These are phyloP conservation scores for Pseudonectria foliicola DNA, from an alignment of 2,329 filamentous ascomycete genomes.

Conservation along the genomic window DNA sequence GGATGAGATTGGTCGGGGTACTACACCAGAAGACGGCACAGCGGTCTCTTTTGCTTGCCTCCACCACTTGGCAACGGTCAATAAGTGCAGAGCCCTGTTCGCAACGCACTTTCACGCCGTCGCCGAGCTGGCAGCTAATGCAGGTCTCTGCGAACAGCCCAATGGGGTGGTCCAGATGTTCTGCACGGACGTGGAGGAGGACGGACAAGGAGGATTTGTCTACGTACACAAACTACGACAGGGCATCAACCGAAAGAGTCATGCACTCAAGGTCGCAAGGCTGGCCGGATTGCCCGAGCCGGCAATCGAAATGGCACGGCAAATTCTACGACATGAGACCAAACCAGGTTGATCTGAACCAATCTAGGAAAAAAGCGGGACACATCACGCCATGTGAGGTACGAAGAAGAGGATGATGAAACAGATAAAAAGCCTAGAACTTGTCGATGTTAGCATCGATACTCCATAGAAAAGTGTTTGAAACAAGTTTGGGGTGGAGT, in stretches of 20 bases:
- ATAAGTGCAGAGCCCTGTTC: constrained; percentile 75
- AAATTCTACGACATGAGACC: constrained; percentile 38
- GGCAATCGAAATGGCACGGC: constrained; percentile 60
- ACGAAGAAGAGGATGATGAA: constrained; percentile 6
- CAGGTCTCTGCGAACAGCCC: constrained; percentile 32
- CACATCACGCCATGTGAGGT: constrained; percentile 8
- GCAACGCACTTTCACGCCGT: constrained; percentile 91
- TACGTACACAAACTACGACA: constrained; percentile 77
- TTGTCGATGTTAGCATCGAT: constrained; percentile 32
- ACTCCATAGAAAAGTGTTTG: constrained; percentile 21
- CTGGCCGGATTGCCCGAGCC: constrained; percentile 73
- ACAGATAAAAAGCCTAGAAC: constrained; percentile 11
- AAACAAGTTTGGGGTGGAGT: constrained; percentile 11
- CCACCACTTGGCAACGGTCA: constrained; percentile 72
- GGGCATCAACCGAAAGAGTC: constrained; percentile 79
- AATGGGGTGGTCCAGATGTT: constrained; percentile 57
- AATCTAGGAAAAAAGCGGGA: constrained; percentile 5
- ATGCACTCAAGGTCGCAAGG: constrained; percentile 89
- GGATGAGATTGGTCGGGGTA: constrained; percentile 95
- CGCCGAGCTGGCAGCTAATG: constrained; percentile 63
- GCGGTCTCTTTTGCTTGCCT: constrained; percentile 87
- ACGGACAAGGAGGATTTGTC: constrained; percentile 62
- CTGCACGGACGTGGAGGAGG: constrained; percentile 84
- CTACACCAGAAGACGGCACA: constrained; percentile 84
- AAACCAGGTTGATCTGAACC: constrained; percentile 5